These are phyloP conservation scores for Lanmaoa rubissima DNA, from an alignment of 768 basidiomycete genomes.

Conservation along the genomic window DNA sequence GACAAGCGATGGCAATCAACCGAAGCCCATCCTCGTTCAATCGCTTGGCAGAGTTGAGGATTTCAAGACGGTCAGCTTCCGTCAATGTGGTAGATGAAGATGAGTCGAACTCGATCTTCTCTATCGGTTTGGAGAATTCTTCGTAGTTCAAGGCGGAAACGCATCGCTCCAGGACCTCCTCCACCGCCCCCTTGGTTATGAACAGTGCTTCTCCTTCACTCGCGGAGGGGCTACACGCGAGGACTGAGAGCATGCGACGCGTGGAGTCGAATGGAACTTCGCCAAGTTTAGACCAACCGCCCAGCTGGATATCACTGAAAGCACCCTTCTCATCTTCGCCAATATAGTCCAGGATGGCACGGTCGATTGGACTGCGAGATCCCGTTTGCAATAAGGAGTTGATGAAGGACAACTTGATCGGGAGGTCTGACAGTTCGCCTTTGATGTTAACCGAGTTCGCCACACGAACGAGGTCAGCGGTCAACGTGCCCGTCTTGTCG, in stretches of 20 bases:
- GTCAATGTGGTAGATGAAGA: constrained; percentile 19
- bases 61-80: constrained; percentile 17
- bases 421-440: constrained; percentile 26
- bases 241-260: constrained; percentile 35
- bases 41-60: constrained; percentile 27
- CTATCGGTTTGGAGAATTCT: constrained; percentile 13
- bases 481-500: constrained; percentile 66
- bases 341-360: constrained; percentile 32
- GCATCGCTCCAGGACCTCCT: constrained; percentile 34
- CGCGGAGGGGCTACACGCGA: constrained; percentile 27
- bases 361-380: constrained; percentile 36
- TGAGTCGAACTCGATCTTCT: constrained; percentile 14
- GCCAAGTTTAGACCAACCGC: constrained; percentile 30
- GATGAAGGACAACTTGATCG: constrained; percentile 29
- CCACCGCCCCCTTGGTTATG: constrained; percentile 32
- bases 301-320: constrained; percentile 6
- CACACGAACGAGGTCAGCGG: constrained; percentile 39
- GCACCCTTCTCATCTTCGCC: constrained; percentile 12
- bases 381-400: constrained; percentile 36
- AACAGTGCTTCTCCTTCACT: constrained; percentile 22
- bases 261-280: constrained; percentile 38
- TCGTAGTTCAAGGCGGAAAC: constrained; percentile 18
- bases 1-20: constrained; percentile 31
- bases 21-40: constrained; percentile 33
- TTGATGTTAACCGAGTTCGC: constrained; percentile 26